Evolutionary conservation across 257 asterid genomes (phyloP).

Genomic region (Avicennia marina): DNA sequence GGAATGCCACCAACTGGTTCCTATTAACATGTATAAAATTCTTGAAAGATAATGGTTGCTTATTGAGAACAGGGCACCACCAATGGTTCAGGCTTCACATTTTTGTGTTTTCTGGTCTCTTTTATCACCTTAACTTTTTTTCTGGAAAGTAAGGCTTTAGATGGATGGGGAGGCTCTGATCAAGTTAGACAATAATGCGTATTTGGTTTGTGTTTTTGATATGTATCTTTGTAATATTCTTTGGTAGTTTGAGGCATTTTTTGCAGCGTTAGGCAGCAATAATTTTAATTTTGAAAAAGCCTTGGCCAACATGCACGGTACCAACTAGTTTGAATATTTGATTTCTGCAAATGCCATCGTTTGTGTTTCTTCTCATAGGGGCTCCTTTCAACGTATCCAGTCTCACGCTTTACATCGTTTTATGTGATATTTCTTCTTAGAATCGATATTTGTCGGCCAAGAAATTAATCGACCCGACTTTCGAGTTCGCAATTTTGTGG

Average conservation of each 20-base stretch:
- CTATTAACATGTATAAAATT: slow-evolving; percentile 39
- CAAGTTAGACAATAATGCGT: slow-evolving; percentile 25
- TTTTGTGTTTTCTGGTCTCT: slow-evolving; percentile 6
- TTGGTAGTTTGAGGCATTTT: slow-evolving; percentile 61
- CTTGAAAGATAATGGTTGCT: background rate
- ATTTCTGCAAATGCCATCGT: no score
- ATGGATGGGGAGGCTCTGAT: slow-evolving; percentile 17
- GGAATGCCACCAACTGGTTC: slow-evolving; percentile 98
- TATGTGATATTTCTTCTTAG: no score
- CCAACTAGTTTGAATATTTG: no score
- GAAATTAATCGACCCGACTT: no score
- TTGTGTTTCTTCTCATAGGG: no score
- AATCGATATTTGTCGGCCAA: no score
- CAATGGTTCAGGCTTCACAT: no score
- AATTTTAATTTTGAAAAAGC: no score
- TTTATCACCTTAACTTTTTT: background rate
- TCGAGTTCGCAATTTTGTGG: no score
- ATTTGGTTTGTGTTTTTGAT: slow-evolving; percentile 50
- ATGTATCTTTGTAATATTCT: slow-evolving; percentile 70
- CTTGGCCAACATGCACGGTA: no score
- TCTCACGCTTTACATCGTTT: no score
- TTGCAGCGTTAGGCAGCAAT: slow-evolving; percentile 69
- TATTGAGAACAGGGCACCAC: slow-evolving; percentile 7
- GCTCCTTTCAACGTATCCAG: no score
- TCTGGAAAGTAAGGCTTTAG: slow-evolving; percentile 17